A percentile compares a stretch with the other conserved stretches of the same genome.
Evolutionary conservation across 1,284 basidiomycete genomes (phyloP).

Genomic region (Psilocybe mexicana): DNA sequence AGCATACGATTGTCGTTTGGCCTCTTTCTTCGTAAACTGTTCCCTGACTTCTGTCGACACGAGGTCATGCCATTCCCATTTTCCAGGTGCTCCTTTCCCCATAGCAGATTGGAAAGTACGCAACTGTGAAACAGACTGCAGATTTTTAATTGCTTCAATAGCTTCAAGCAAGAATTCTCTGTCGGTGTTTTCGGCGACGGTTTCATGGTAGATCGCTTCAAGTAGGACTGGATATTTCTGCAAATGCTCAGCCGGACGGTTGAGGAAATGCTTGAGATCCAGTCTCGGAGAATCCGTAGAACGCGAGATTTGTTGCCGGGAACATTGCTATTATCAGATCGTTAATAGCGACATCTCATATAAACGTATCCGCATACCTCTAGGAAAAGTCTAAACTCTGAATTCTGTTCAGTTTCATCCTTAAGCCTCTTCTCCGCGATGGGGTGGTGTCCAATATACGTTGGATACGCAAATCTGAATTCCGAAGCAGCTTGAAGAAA

Average conservation of each 20-base stretch:
- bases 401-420: slow-evolving; percentile 79
- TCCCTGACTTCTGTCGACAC: slow-evolving; percentile 73
- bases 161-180: slow-evolving; percentile 77
- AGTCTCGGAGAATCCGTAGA: slow-evolving; percentile 66
- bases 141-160: slow-evolving; percentile 73
- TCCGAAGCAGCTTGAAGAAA: slow-evolving; percentile 86
- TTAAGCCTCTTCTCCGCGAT: slow-evolving; percentile 83
- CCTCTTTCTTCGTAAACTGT: slow-evolving; percentile 72
- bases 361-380: slow-evolving; percentile 53
- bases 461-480: slow-evolving; percentile 85
- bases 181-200: slow-evolving; percentile 77
- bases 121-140: slow-evolving; percentile 77
- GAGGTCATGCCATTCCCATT: slow-evolving; percentile 89
- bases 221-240: slow-evolving; percentile 89
- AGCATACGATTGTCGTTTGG: slow-evolving; percentile 84
- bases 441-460: slow-evolving; percentile 83
- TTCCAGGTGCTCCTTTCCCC: slow-evolving; percentile 72
- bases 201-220: slow-evolving; percentile 84
- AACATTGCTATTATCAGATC: slow-evolving; percentile 42
- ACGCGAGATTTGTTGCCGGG: slow-evolving; percentile 55
- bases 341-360: slow-evolving; percentile 1
- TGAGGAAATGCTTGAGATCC: slow-evolving; percentile 87
- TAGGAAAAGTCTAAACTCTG: slow-evolving; percentile 81
- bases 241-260: slow-evolving; percentile 84
- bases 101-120: slow-evolving; percentile 87